These are phyloP conservation scores for Claviceps sp. DNA, from an alignment of 2,329 filamentous ascomycete genomes.

Conservation along the genomic window DNA sequence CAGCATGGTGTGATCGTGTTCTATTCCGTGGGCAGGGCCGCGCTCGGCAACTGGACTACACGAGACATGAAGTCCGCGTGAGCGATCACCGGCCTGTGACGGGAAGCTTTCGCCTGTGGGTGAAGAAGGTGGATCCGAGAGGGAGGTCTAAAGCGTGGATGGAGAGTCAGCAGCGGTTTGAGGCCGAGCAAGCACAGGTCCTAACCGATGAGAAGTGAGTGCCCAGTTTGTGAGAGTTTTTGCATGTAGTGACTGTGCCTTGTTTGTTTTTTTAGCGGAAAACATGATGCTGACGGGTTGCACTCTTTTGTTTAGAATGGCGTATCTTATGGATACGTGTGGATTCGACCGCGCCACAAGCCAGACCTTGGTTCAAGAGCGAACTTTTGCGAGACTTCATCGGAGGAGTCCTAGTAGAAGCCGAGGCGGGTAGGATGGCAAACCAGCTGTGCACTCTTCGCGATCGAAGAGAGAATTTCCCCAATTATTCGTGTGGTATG, in stretches of 20 bases:
- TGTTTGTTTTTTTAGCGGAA: background rate
- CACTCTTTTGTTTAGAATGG: slow-evolving; percentile 24
- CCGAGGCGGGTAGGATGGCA: slow-evolving; percentile 2
- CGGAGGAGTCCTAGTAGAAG: slow-evolving; percentile 16
- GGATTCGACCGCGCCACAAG: slow-evolving; percentile 42
- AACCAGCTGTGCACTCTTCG: too few species aligned
- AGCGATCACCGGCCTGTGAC: slow-evolving; percentile 92
- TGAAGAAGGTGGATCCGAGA: slow-evolving; percentile 67
- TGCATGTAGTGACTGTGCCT: background rate
- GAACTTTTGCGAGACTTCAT: slow-evolving; percentile 14
- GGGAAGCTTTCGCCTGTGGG: slow-evolving; percentile 64
- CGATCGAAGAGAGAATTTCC: background rate
- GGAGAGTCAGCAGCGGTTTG: slow-evolving; percentile 61
- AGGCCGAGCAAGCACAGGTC: slow-evolving; percentile 55
- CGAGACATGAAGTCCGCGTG: slow-evolving; percentile 74
- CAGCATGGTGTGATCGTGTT: slow-evolving; percentile 92
- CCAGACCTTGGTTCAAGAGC: slow-evolving; percentile 31
- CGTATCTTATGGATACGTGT: slow-evolving; percentile 37
- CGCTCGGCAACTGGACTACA: slow-evolving; percentile 79
- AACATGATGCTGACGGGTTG: background rate
- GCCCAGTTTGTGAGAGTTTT: too few species aligned
- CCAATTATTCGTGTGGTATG: background rate
- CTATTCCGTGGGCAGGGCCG: slow-evolving; percentile 73
- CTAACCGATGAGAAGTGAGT: slow-evolving; percentile 65
- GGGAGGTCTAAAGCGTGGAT: slow-evolving; percentile 56